These are phyloP conservation scores for Barbarea vulgaris DNA, from an alignment of 345 rosid species.

Conservation along the genomic window DNA sequence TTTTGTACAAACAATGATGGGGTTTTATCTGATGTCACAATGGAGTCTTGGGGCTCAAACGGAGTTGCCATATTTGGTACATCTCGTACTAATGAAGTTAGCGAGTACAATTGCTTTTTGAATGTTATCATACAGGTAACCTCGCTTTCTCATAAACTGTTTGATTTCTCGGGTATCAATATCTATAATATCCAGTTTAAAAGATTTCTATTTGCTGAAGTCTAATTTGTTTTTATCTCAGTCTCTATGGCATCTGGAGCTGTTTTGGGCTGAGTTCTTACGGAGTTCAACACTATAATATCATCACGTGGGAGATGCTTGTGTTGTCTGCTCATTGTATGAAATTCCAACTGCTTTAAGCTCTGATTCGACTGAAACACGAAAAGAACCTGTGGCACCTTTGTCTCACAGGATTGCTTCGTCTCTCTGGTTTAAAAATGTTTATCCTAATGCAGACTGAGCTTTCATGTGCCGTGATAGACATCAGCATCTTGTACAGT, in stretches of 20 bases:
- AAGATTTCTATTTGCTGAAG: constrained; percentile 7
- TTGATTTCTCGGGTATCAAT: background rate
- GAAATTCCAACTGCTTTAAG: constrained; percentile 73
- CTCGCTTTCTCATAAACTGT: constrained; percentile 15
- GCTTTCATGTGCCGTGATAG: too few species aligned
- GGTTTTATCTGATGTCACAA: constrained; percentile 43
- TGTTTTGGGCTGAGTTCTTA: constrained; percentile 79
- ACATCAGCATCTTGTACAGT: too few species aligned
- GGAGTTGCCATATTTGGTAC: constrained; percentile 63
- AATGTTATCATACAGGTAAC: constrained; percentile 96
- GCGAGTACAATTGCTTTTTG: constrained; percentile 96
- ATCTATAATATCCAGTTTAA: constrained; percentile 7
- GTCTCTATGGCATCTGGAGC: constrained; percentile 94
- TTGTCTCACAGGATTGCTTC: constrained; percentile 79
- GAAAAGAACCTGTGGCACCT: constrained; percentile 83
- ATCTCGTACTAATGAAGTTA: constrained; percentile 89
- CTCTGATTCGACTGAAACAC: constrained; percentile 54
- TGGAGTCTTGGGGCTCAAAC: constrained; percentile 36
- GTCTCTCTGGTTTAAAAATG: too few species aligned
- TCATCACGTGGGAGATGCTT: constrained; percentile 90
- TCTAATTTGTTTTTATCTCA: constrained; percentile 39
- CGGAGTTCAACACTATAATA: constrained; percentile 71
- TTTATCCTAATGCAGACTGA: too few species aligned
- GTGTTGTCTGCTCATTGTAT: constrained; percentile 85
- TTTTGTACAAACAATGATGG: constrained; percentile 37